Percentiles rank a stretch among this genome's conserved stretches.
phyloP scores from a whole-genome alignment of 352 stramenopile species.

The Ophiocytium majus region DNA sequence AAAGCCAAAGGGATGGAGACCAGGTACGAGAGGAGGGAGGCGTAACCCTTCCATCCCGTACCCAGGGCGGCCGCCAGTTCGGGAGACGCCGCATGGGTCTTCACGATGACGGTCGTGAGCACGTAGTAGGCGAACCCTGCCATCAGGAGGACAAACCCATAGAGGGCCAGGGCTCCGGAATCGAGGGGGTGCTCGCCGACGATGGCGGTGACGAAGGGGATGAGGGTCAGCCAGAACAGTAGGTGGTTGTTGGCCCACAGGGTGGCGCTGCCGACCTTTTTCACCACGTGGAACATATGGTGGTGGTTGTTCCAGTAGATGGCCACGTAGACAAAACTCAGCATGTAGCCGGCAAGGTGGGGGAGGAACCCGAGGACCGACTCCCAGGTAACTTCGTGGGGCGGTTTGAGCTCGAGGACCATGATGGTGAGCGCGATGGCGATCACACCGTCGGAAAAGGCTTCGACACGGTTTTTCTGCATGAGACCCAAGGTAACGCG shows the following conservation, averaged over 20 bases:
- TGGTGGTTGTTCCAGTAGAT: conserved; percentile 18
- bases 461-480: background rate
- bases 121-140: background rate
- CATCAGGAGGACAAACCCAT: background rate
- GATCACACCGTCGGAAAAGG: background rate
- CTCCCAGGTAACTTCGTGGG: background rate
- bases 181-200: background rate
- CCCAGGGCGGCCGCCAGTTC: background rate
- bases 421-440: conserved; percentile 4
- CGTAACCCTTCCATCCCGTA: background rate
- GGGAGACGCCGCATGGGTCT: background rate
- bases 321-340: conserved; percentile 6
- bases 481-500: no score
- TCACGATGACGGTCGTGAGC: background rate
- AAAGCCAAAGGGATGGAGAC: background rate
- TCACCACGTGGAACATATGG: background rate
- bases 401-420: background rate
- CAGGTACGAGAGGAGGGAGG: background rate
- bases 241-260: conserved; percentile 5
- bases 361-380: background rate
- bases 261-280: background rate
- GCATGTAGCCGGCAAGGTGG: background rate
- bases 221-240: background rate
- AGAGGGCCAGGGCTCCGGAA: background rate
- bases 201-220: background rate